These are phyloP conservation scores for Adansonia madagascariensis DNA, from an alignment of 441 rosid species.

Conservation along the genomic window DNA sequence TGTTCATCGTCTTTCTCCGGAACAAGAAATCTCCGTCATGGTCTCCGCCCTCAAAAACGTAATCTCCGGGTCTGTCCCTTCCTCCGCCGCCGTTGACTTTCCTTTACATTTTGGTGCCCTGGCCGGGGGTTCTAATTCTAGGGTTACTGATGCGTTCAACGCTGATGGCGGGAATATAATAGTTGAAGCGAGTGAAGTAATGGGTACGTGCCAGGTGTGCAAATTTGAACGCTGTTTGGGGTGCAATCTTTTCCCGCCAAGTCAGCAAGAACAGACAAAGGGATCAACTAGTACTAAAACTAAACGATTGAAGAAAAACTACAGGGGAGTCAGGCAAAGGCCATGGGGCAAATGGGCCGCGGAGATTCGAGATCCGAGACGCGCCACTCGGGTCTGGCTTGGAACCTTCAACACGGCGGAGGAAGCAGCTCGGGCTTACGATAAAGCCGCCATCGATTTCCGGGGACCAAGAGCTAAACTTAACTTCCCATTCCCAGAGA, in stretches of 20 bases:
- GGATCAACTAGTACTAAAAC: neutral
- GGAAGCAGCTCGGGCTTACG: constrained; percentile 90
- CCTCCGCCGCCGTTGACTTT: neutral
- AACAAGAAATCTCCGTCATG: constrained; percentile 64
- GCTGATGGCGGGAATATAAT: neutral
- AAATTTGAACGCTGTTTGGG: constrained; percentile 67
- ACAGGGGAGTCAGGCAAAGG: constrained; percentile 90
- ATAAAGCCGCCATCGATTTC: constrained; percentile 81
- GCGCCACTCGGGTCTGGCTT: constrained; percentile 79
- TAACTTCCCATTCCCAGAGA: constrained; percentile 68
- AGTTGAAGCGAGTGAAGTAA: constrained; percentile 31
- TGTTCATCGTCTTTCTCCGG: constrained; percentile 40
- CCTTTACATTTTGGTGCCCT: constrained; percentile 29
- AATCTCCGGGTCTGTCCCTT: constrained; percentile 45
- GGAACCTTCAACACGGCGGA: constrained; percentile 86
- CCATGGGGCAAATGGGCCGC: constrained; percentile 99
- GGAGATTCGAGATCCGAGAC: constrained; percentile 81
- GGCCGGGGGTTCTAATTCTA: neutral
- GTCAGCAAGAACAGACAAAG: constrained; percentile 34
- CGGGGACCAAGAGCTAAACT: constrained; percentile 93
- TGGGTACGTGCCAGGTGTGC: constrained; percentile 65
- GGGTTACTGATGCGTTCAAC: constrained; percentile 11
- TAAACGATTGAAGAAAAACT: constrained; percentile 53
- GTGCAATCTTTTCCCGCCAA: constrained; percentile 72
- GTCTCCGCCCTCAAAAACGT: constrained; percentile 61